Percentiles rank a stretch among this genome's conserved stretches.
These are phyloP conservation scores for Trichophyton verrucosum DNA, from an alignment of 2,329 filamentous ascomycete species.

Conservation along the genomic window DNA sequence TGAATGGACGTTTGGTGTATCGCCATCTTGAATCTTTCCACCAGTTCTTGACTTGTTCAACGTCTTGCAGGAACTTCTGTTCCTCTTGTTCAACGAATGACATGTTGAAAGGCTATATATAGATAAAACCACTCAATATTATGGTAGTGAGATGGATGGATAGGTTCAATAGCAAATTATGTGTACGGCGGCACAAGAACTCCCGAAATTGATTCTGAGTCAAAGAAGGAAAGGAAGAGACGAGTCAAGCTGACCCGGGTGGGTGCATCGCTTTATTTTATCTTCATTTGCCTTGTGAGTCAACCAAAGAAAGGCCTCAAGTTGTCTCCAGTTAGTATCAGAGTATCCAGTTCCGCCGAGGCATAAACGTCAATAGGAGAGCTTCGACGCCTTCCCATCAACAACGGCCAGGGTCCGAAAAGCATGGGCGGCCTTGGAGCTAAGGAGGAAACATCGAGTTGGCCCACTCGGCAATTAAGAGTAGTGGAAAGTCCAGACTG, in stretches of 20 bases:
- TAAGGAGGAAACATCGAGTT: not conserved
- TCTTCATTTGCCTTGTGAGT: not conserved
- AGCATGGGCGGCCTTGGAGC: not conserved
- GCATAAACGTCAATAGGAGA: not conserved
- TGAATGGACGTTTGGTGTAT: constrained; percentile 83
- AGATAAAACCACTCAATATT: not conserved
- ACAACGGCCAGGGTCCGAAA: constrained; percentile 5
- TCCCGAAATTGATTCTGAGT: not conserved
- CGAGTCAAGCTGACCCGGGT: constrained; percentile 12
- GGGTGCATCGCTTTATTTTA: not conserved
- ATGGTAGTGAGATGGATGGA: constrained; percentile 7
- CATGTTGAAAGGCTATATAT: constrained; percentile 20
- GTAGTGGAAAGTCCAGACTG: not conserved
- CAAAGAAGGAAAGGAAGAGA: constrained; percentile 3
- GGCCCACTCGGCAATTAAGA: not conserved
- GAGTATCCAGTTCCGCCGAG: not conserved
- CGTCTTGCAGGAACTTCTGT: constrained; percentile 65
- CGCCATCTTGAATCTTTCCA: constrained; percentile 88
- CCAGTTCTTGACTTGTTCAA: constrained; percentile 83
- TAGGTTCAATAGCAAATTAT: constrained; percentile 7
- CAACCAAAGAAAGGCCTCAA: not conserved
- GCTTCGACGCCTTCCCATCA: not conserved
- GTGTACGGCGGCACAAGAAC: constrained; percentile 8
- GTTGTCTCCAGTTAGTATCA: not conserved
- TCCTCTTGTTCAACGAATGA: constrained; percentile 52